phyloP scores from a whole-genome alignment of 2,329 filamentous ascomycete genomes.

The Myriosclerotinia curreyana region DNA sequence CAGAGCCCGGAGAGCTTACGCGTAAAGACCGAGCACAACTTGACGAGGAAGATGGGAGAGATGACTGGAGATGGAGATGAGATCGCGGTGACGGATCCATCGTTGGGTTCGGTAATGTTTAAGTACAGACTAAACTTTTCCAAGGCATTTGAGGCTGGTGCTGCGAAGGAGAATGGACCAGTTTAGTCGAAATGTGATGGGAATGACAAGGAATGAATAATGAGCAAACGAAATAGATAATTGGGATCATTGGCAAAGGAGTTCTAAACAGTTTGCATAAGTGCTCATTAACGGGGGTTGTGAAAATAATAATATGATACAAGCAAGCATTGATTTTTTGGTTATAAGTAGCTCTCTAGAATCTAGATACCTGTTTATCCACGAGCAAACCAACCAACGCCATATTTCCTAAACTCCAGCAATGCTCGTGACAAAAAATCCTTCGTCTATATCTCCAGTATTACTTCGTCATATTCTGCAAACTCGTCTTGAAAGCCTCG shows the following conservation, averaged over 20 bases:
- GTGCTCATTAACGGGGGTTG: slow-evolving; percentile 8
- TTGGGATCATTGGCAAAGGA: slow-evolving; percentile 4
- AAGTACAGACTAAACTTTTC: slow-evolving; percentile 38
- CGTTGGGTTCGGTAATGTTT: slow-evolving; percentile 56
- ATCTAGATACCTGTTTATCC: slow-evolving; percentile 27
- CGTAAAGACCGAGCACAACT: slow-evolving; percentile 77
- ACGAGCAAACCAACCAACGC: slow-evolving; percentile 34
- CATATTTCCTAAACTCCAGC: slow-evolving; percentile 35
- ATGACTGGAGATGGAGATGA: slow-evolving; percentile 80
- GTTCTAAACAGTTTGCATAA: slow-evolving; percentile 15
- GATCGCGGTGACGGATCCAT: slow-evolving; percentile 88
- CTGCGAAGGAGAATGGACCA: not conserved
- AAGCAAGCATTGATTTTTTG: slow-evolving; percentile 16
- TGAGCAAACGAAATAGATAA: slow-evolving; percentile 2
- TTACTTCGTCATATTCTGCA: slow-evolving; percentile 58
- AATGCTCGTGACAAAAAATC: slow-evolving; percentile 29
- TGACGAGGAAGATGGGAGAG: slow-evolving; percentile 73
- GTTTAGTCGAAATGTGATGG: not conserved
- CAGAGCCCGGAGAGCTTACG: slow-evolving; percentile 78
- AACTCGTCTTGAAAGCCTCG: slow-evolving; percentile 65
- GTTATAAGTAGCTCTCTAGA: slow-evolving; percentile 16
- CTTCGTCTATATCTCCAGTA: slow-evolving; percentile 13
- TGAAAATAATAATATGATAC: slow-evolving; percentile 7
- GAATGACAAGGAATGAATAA: not conserved
- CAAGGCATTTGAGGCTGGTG: slow-evolving; percentile 21